phyloP scores from a whole-genome alignment of 495 filamentous ascomycete genomes.

The Pyronema domesticum region DNA sequence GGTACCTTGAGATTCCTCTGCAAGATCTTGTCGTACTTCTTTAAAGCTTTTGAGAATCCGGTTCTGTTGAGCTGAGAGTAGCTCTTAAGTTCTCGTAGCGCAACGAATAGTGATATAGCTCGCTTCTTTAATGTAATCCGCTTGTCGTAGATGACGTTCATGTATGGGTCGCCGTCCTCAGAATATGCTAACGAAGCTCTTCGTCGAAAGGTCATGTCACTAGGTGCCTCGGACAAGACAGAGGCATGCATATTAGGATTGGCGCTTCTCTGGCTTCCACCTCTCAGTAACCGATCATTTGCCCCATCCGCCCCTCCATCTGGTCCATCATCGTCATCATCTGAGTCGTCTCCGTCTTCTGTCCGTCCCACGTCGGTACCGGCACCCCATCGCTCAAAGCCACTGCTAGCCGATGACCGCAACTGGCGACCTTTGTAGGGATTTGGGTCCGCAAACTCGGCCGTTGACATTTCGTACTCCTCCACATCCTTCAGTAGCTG shows the following conservation, averaged over 20 bases:
- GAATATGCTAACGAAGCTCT: constrained; percentile 43
- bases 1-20: constrained; percentile 55
- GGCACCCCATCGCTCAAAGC: neutral
- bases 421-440: neutral
- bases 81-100: constrained; percentile 86
- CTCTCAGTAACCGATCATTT: constrained; percentile 19
- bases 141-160: constrained; percentile 53
- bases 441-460: neutral
- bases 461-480: constrained; percentile 36
- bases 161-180: constrained; percentile 55
- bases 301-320: neutral
- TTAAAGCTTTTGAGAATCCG: constrained; percentile 85
- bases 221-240: constrained; percentile 27
- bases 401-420: neutral
- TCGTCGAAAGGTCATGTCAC: constrained; percentile 28
- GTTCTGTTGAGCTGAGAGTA: constrained; percentile 94
- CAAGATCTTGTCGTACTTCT: constrained; percentile 96
- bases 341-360: constrained; percentile 45
- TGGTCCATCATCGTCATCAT: constrained; percentile 31
- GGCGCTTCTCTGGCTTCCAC: neutral
- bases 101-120: constrained; percentile 69
- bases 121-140: constrained; percentile 83
- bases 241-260: constrained; percentile 28
- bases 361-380: constrained; percentile 18
- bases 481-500: constrained; percentile 57